Evolutionary conservation across 164 flowering plant genomes (phyloP).

Genomic region (Liquidambar formosana): DNA sequence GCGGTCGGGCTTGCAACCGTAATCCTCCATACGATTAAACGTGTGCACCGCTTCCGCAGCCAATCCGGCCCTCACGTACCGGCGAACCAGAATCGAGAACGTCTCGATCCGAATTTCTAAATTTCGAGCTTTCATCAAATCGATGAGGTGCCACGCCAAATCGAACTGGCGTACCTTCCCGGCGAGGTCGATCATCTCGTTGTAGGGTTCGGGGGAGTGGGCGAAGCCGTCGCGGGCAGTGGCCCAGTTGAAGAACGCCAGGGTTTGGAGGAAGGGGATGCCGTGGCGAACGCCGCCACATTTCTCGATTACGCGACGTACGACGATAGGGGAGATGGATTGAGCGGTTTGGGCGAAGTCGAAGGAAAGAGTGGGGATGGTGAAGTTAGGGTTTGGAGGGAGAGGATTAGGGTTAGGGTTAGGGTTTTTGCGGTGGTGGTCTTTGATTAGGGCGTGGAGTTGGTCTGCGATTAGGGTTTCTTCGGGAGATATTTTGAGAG

Average conservation of each 20-base stretch:
- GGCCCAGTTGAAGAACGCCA: slow-evolving; percentile 92
- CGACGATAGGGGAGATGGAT: slow-evolving; percentile 47
- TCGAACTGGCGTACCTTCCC: slow-evolving; percentile 81
- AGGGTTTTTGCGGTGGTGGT: slow-evolving; percentile 77
- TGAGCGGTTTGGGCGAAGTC: slow-evolving; percentile 38
- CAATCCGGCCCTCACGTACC: slow-evolving; percentile 84
- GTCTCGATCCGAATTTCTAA: slow-evolving; percentile 52
- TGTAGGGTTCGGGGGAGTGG: slow-evolving; percentile 43
- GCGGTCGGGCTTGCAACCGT: slow-evolving; percentile 63
- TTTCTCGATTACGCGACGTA: slow-evolving; percentile 57
- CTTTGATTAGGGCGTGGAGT: slow-evolving; percentile 62
- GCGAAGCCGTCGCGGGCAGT: slow-evolving; percentile 22
- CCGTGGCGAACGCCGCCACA: slow-evolving; percentile 73
- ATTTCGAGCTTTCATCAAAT: slow-evolving; percentile 48
- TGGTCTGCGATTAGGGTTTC: slow-evolving; percentile 53
- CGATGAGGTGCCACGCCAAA: slow-evolving; percentile 73
- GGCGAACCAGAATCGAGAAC: slow-evolving; percentile 59
- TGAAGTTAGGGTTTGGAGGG: slow-evolving; percentile 39
- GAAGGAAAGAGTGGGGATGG: slow-evolving; percentile 54
- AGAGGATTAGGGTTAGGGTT: slow-evolving; percentile 27
- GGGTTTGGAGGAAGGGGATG: slow-evolving; percentile 67
- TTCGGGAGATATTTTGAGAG: slow-evolving; percentile 19
- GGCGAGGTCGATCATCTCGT: slow-evolving; percentile 74
- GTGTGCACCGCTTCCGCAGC: slow-evolving; percentile 83
- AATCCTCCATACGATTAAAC: slow-evolving; percentile 89